Conservation (phyloP, 1,284 basidiomycete species). For the Ustilago loliicola region DNA sequence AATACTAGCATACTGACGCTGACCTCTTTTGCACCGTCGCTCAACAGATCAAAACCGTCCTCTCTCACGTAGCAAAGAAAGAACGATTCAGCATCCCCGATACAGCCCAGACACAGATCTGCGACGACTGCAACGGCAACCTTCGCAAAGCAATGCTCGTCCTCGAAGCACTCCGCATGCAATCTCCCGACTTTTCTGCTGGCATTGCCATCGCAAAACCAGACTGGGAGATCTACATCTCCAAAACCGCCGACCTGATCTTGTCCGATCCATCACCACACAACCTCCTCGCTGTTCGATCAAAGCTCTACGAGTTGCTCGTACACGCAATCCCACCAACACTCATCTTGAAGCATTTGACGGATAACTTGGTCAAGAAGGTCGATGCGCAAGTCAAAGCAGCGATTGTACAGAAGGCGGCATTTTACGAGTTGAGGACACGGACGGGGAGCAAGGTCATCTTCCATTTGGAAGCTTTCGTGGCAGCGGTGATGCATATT, state of each 20-base stretch:
- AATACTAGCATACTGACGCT: background rate
- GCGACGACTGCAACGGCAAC: slow-evolving; percentile 87
- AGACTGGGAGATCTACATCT: slow-evolving; percentile 98
- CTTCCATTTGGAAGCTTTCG: slow-evolving; percentile 70
- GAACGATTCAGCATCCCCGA: slow-evolving; percentile 85
- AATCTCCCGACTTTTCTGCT: slow-evolving; percentile 71
- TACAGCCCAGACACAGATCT: slow-evolving; percentile 80
- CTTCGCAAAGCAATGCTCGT: slow-evolving; percentile 93
- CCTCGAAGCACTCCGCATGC: slow-evolving; percentile 93
- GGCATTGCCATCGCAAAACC: slow-evolving; percentile 86
- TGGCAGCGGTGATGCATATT: slow-evolving; percentile 68
- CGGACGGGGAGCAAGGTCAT: slow-evolving; percentile 66
- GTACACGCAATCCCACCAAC: slow-evolving; percentile 98
- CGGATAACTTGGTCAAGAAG: slow-evolving; percentile 84
- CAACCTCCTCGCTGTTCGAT: slow-evolving; percentile 88
- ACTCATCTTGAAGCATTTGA: slow-evolving; percentile 71
- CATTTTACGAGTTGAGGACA: slow-evolving; percentile 78
- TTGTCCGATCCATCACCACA: slow-evolving; percentile 92
- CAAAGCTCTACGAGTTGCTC: slow-evolving; percentile 93
- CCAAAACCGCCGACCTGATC: slow-evolving; percentile 92
- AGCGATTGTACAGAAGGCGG: slow-evolving; percentile 74
- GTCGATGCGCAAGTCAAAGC: slow-evolving; percentile 77
- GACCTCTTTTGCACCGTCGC: background rate
- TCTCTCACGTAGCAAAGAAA: slow-evolving; percentile 82
- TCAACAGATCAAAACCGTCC: slow-evolving; percentile 81